Evolutionary conservation across 1,139 yeast genomes (phyloP).

Genomic region (Saccharomyces hybrid): DNA sequence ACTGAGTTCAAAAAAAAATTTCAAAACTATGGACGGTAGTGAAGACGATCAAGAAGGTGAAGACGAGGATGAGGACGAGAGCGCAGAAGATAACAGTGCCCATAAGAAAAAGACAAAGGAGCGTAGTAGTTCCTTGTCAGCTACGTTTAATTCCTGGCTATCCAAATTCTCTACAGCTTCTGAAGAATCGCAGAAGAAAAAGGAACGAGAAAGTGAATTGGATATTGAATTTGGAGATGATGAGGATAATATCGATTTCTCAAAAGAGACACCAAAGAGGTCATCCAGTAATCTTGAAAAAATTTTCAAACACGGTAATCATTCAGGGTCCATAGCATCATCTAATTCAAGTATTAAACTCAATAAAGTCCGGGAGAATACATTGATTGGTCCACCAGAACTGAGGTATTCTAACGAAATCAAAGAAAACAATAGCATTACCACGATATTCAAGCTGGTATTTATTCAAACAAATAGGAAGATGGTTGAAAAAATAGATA

Average conservation of each 20-base stretch:
- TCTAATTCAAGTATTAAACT: slow-evolving; percentile 4
- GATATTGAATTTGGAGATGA: neutral
- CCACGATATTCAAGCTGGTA: slow-evolving; percentile 1
- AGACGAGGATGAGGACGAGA: neutral
- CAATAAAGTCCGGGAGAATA: neutral
- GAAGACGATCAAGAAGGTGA: neutral
- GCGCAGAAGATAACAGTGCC: neutral
- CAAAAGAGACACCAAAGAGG: neutral
- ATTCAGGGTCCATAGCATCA: neutral
- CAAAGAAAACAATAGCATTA: neutral
- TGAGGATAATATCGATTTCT: neutral
- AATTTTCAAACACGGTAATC: neutral
- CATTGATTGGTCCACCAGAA: slow-evolving; percentile 4
- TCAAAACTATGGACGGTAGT: neutral
- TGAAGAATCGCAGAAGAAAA: neutral
- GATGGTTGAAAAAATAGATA: slow-evolving; percentile 2
- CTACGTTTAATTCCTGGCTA: slow-evolving; percentile 12
- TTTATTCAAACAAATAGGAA: slow-evolving; percentile 1
- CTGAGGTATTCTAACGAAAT: slow-evolving; percentile 2
- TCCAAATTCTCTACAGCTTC: slow-evolving; percentile 7
- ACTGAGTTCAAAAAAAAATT: slow-evolving; percentile 2
- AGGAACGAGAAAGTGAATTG: neutral
- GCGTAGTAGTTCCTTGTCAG: neutral
- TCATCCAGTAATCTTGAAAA: neutral
- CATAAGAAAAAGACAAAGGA: neutral